These are phyloP conservation scores for Magnolia kwangsiensis DNA, from an alignment of 164 flowering plant genomes.

Conservation along the genomic window DNA sequence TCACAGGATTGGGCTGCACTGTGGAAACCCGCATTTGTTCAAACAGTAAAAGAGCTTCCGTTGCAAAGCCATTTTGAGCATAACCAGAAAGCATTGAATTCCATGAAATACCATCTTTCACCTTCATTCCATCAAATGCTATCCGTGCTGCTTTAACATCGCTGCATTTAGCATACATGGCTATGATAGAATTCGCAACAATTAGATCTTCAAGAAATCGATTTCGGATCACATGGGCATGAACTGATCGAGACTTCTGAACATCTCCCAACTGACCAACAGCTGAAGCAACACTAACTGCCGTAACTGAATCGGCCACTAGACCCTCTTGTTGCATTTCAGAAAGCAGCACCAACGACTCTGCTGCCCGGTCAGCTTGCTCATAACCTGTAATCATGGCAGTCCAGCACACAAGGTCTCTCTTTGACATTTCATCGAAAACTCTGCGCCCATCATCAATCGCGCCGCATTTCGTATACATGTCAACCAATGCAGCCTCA, in stretches of 20 bases:
- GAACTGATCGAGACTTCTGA: conserved; percentile 28
- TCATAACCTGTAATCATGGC: conserved; percentile 46
- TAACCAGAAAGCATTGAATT: conserved; percentile 45
- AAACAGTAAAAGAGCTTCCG: conserved; percentile 38
- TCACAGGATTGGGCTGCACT: conserved; percentile 31
- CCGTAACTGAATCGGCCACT: conserved; percentile 31
- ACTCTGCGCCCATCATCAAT: conserved; percentile 27
- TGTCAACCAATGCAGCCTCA: conserved; percentile 38
- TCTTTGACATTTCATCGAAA: conserved; percentile 37
- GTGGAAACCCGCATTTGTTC: conserved; percentile 32
- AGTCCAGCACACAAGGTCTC: conserved; percentile 45
- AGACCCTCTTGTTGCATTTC: conserved; percentile 36
- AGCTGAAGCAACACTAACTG: conserved; percentile 39
- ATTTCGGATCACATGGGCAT: conserved; percentile 28
- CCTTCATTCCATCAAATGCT: conserved; percentile 30
- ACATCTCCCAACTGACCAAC: conserved; percentile 38
- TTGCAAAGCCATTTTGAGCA: conserved; percentile 38
- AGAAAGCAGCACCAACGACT: conserved; percentile 27
- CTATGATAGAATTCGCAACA: conserved; percentile 34
- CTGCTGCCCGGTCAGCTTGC: conserved; percentile 27
- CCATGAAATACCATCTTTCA: conserved; percentile 43
- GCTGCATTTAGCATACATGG: conserved; percentile 38
- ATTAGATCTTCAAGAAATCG: conserved; percentile 28
- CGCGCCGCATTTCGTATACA: conserved; percentile 33
- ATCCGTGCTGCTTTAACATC: conserved; percentile 24